Evolutionary conservation across 2,329 filamentous ascomycete genomes (phyloP).

Genomic region (Elsinoe fawcettii): DNA sequence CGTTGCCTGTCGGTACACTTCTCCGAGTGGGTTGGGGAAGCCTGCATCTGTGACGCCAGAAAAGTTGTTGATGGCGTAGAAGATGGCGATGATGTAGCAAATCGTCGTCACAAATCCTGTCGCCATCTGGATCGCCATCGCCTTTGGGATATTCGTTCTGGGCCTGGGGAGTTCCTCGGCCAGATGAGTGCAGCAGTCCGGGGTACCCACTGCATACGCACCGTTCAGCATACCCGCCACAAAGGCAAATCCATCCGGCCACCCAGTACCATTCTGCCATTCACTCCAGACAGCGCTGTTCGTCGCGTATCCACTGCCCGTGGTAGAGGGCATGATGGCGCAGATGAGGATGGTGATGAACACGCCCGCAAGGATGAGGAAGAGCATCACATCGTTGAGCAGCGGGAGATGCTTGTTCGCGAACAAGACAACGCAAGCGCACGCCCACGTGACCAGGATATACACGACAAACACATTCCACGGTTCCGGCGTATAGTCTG

Average conservation of each 20-base stretch:
- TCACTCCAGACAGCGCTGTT: conserved; percentile 37
- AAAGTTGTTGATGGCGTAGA: conserved; percentile 54
- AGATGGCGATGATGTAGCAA: conserved; percentile 30
- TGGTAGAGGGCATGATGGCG: conserved; percentile 45
- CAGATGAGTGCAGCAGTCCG: conserved; percentile 56
- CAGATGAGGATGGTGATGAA: conserved; percentile 50
- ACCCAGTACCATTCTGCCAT: conserved; percentile 37
- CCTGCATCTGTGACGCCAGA: conserved; percentile 45
- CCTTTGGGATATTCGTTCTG: conserved; percentile 47
- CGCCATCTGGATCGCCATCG: conserved; percentile 44
- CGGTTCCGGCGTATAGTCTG: conserved; percentile 37
- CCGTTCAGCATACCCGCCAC: conserved; percentile 58
- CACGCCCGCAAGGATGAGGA: conserved; percentile 46
- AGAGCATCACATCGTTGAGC: conserved; percentile 48
- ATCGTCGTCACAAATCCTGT: conserved; percentile 48
- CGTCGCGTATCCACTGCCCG: conserved; percentile 35
- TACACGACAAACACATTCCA: conserved; percentile 48
- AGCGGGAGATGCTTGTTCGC: conserved; percentile 47
- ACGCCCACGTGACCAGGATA: conserved; percentile 41
- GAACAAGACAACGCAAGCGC: conserved; percentile 43
- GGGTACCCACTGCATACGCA: conserved; percentile 56
- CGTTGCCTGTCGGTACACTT: conserved; percentile 53
- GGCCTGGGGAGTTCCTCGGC: conserved; percentile 55
- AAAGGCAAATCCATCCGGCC: conserved; percentile 51
- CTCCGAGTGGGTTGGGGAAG: conserved; percentile 49